Conservation (phyloP, 805 yeast species). For the Lipomyces sp. region DNA sequence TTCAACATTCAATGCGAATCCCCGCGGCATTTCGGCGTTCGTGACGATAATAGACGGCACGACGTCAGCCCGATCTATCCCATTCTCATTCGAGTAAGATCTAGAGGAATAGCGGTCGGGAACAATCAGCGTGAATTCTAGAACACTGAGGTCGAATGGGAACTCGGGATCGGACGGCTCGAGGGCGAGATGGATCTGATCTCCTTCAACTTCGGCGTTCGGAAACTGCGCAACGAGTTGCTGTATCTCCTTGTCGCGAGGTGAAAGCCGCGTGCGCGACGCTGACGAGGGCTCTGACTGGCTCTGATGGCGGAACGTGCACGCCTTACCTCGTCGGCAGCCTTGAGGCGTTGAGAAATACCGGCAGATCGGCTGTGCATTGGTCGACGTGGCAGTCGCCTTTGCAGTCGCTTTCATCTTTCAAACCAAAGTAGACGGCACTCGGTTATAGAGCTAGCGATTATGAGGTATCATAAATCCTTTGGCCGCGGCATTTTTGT, state of each 20-base stretch:
- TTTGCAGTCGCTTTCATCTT: too few species aligned
- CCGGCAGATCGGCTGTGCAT: too few species aligned
- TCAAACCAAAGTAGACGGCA: too few species aligned
- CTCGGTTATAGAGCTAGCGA: too few species aligned
- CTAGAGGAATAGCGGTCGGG: conserved; percentile 54
- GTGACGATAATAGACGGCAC: conserved; percentile 54
- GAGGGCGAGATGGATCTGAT: conserved; percentile 7
- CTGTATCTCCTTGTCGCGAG: conserved; percentile 9
- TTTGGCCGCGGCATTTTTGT: too few species aligned
- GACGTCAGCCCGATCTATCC: conserved; percentile 25
- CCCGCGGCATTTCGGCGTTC: conserved; percentile 67
- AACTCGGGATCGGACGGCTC: conserved; percentile 70
- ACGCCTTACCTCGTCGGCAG: conserved; percentile 11
- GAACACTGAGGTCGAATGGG: conserved; percentile 57
- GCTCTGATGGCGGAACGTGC: conserved; percentile 10
- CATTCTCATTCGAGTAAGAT: background rate
- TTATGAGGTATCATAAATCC: too few species aligned
- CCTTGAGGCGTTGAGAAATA: conserved; percentile 29
- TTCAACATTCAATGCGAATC: conserved; percentile 65
- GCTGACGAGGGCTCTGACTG: background rate
- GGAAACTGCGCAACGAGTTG: conserved; percentile 4
- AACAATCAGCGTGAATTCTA: conserved; percentile 52
- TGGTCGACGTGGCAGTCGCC: too few species aligned
- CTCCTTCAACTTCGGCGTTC: conserved; percentile 11
- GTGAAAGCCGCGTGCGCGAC: background rate